Evolutionary conservation across 139 green algal genomes (phyloP).

Genomic region (Coelastrella sp.): DNA sequence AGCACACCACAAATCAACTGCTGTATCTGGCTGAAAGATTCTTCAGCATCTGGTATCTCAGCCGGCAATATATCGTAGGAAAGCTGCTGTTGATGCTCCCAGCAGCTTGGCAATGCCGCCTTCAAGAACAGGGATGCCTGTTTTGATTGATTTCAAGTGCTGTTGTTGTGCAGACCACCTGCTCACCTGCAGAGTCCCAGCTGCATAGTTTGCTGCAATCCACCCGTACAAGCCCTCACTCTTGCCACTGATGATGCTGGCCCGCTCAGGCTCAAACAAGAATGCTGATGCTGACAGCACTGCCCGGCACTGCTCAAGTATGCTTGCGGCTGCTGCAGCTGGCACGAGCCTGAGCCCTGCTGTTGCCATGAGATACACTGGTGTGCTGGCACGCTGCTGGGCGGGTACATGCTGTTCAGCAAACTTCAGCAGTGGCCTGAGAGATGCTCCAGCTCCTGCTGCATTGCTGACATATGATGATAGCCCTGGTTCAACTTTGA

Average conservation of each 20-base stretch:
- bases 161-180: neutral
- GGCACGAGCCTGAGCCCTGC: conserved; percentile 67
- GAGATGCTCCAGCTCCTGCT: conserved; percentile 40
- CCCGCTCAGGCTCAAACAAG: conserved; percentile 54
- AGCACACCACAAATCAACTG: no score
- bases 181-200: conserved; percentile 59
- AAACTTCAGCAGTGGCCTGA: conserved; percentile 61
- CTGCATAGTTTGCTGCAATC: conserved; percentile 66
- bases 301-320: conserved; percentile 54
- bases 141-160: no score
- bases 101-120: no score
- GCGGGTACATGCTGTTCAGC: conserved; percentile 58
- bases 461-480: conserved; percentile 49
- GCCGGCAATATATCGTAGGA: no score
- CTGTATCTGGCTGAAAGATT: no score
- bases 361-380: conserved; percentile 68
- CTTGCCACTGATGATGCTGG: conserved; percentile 50
- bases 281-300: conserved; percentile 54
- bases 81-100: no score
- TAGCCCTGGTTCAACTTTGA: conserved; percentile 60
- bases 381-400: conserved; percentile 40
- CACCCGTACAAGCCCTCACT: conserved; percentile 67
- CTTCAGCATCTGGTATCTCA: no score
- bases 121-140: no score
- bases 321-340: conserved; percentile 24